These are phyloP conservation scores for Claviceps purpurea DNA, from an alignment of 2,329 filamentous ascomycete genomes.

Conservation along the genomic window DNA sequence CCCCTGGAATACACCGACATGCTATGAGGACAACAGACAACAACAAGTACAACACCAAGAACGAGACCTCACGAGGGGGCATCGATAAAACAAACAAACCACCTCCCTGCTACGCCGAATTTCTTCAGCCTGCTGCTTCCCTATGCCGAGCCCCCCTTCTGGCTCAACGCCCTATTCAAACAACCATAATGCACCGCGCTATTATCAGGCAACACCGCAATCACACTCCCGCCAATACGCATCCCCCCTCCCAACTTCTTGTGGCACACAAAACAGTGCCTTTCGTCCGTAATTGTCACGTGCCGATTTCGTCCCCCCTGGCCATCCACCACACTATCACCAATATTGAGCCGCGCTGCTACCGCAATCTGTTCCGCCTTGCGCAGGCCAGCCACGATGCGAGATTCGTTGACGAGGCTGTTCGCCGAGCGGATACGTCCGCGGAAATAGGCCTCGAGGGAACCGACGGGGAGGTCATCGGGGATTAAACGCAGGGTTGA, in stretches of 20 bases:
- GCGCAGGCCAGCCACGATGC: slow-evolving; percentile 62
- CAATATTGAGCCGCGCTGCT: slow-evolving; percentile 61
- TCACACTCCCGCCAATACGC: slow-evolving; percentile 77
- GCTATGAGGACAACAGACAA: not conserved
- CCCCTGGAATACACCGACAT: not conserved
- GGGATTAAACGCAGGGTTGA: slow-evolving; percentile 82
- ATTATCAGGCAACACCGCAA: slow-evolving; percentile 78
- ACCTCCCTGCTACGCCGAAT: slow-evolving; percentile 13
- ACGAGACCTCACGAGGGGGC: not conserved
- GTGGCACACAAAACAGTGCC: slow-evolving; percentile 83
- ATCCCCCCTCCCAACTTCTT: slow-evolving; percentile 79
- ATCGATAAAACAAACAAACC: not conserved
- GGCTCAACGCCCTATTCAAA: slow-evolving; percentile 36
- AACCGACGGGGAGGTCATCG: slow-evolving; percentile 58
- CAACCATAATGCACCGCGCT: slow-evolving; percentile 74
- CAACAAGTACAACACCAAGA: not conserved
- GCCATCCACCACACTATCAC: slow-evolving; percentile 43
- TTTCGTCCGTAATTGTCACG: slow-evolving; percentile 75
- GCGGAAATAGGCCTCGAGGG: slow-evolving; percentile 82
- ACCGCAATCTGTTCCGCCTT: slow-evolving; percentile 68
- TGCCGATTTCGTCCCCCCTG: slow-evolving; percentile 45
- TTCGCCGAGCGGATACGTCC: slow-evolving; percentile 82
- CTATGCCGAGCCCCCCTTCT: slow-evolving; percentile 19
- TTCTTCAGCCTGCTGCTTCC: slow-evolving; percentile 22
- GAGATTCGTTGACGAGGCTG: slow-evolving; percentile 64